Conservation (phyloP, 2,329 filamentous ascomycete genomes). For the Monosporascus sp. region DNA sequence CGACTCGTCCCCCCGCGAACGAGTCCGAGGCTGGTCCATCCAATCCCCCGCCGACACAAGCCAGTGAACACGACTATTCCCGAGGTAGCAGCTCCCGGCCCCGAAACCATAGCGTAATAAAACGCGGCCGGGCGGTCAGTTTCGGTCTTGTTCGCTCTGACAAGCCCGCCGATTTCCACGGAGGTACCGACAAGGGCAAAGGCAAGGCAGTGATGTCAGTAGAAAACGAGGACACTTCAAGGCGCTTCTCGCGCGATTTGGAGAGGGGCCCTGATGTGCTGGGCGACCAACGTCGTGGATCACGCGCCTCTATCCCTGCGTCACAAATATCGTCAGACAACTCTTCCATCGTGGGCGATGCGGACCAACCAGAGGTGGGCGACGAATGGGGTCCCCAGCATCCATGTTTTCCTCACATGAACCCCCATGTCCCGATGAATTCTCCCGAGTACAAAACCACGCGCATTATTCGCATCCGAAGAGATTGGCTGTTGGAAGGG, state of each 20-base stretch:
- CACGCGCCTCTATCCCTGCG: constrained; percentile 43
- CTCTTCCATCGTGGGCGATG: constrained; percentile 58
- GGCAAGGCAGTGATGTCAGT: constrained; percentile 41
- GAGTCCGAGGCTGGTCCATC: constrained; percentile 21
- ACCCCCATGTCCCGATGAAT: constrained; percentile 78
- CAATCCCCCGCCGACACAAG: constrained; percentile 5
- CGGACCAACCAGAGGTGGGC: constrained; percentile 60
- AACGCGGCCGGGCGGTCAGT: constrained; percentile 20
- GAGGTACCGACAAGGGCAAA: constrained; percentile 44
- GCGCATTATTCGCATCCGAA: constrained; percentile 82
- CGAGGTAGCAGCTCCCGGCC: constrained; percentile 18
- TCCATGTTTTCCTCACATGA: constrained; percentile 89
- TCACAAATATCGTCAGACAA: constrained; percentile 51
- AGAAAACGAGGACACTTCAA: constrained; percentile 28
- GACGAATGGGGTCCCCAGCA: constrained; percentile 90
- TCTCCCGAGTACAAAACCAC: constrained; percentile 73
- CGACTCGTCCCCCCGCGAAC: constrained; percentile 21
- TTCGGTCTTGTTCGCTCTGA: constrained; percentile 24
- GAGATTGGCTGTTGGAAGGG: constrained; percentile 86
- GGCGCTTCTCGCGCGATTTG: constrained; percentile 45
- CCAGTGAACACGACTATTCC: constrained; percentile 8
- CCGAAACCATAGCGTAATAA: constrained; percentile 26
- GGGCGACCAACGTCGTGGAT: constrained; percentile 35
- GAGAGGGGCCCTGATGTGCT: constrained; percentile 47
- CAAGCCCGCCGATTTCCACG: constrained; percentile 11